Conservation (phyloP, 2,329 filamentous ascomycete species). For the Alternaria arborescens region DNA sequence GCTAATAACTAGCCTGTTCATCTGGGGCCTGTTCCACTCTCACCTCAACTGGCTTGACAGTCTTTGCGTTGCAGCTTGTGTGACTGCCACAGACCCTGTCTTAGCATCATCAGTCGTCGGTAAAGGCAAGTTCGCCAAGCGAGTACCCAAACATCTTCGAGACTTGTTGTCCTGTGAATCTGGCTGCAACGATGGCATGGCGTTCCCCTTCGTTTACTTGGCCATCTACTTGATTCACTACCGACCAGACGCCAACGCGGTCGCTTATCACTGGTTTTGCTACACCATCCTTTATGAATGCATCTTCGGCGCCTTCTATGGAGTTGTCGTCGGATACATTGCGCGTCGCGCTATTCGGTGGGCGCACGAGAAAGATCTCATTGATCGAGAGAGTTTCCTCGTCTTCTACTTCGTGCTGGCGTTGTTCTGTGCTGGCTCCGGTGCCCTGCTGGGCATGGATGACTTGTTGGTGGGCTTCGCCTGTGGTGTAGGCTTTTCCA, state of each 20-base stretch:
- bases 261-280: slow-evolving; percentile 87
- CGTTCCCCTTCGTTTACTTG: slow-evolving; percentile 96
- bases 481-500: slow-evolving; percentile 97
- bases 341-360: slow-evolving; percentile 89
- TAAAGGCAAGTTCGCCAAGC: slow-evolving; percentile 98
- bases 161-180: slow-evolving; percentile 96
- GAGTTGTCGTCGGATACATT: slow-evolving; percentile 86
- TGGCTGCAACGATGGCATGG: slow-evolving; percentile 99
- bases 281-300: slow-evolving; percentile 94
- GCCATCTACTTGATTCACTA: slow-evolving; percentile 90
- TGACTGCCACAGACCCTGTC: slow-evolving; percentile 96
- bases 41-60: slow-evolving; percentile 88
- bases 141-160: slow-evolving; percentile 95
- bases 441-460: slow-evolving; percentile 88
- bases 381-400: slow-evolving; percentile 95
- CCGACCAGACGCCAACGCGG: slow-evolving; percentile 70
- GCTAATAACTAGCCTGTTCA: slow-evolving; percentile 89
- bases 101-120: slow-evolving; percentile 96
- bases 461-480: slow-evolving; percentile 95
- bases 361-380: slow-evolving; percentile 83
- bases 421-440: slow-evolving; percentile 93
- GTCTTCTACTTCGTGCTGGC: slow-evolving; percentile 99
- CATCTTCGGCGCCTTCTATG: slow-evolving; percentile 88
- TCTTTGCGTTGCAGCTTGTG: slow-evolving; percentile 86
- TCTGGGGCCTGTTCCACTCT: slow-evolving; percentile 85